Conservation (phyloP, 73 alveolate species). For the Paramecium tetraurelia region DNA sequence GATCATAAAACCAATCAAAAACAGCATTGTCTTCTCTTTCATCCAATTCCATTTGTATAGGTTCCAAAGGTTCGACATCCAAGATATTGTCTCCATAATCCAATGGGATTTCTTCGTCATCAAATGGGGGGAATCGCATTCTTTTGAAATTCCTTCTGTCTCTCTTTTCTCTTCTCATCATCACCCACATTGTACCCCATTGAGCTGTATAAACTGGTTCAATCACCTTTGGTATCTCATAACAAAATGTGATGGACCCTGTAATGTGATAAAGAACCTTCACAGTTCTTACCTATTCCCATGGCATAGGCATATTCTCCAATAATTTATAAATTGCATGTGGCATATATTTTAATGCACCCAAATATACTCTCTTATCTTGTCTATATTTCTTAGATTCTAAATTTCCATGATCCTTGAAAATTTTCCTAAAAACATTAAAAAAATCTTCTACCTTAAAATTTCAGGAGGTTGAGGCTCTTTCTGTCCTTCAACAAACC, state of each 20-base stretch:
- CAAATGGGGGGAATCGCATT: constrained; percentile 99
- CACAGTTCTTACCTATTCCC: constrained; percentile 97
- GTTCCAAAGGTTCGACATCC: constrained; percentile 97
- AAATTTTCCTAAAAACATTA: constrained; percentile 73
- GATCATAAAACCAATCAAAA: constrained; percentile 99
- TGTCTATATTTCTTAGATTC: constrained; percentile 96
- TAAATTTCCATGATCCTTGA: constrained; percentile 99
- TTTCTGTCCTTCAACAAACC: constrained; percentile 77
- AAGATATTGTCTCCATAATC: constrained; percentile 99
- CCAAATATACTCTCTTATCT: constrained; percentile 95
- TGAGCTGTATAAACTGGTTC: constrained; percentile 99
- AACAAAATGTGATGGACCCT: constrained; percentile 99
- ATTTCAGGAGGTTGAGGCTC: constrained; percentile 85
- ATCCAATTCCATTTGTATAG: constrained; percentile 99
- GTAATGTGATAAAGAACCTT: constrained; percentile 97
- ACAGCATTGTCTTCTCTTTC: constrained; percentile 99
- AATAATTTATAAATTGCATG: constrained; percentile 99
- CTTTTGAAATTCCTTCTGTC: constrained; percentile 99
- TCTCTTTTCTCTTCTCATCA: constrained; percentile 99
- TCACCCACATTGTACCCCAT: constrained; percentile 99
- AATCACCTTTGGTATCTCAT: constrained; percentile 99
- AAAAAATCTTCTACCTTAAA: constrained; percentile 67
- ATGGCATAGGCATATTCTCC: constrained; percentile 99
- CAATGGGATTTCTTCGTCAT: constrained; percentile 99
- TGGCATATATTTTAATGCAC: constrained; percentile 99